These are phyloP conservation scores for Pleodorina starrii DNA, from an alignment of 139 green algal species.

Conservation along the genomic window DNA sequence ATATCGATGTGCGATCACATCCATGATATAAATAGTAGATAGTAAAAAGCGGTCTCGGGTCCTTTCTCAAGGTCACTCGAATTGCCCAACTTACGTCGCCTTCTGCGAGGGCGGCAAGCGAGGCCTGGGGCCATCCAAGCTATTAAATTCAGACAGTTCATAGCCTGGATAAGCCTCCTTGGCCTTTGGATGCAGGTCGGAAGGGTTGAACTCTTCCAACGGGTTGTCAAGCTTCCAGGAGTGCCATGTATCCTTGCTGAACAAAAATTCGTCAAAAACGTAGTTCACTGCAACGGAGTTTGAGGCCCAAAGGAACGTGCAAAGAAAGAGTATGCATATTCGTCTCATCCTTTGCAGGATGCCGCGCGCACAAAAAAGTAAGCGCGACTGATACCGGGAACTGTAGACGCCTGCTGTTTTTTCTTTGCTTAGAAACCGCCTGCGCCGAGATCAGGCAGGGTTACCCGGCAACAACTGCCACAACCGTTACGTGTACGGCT, in stretches of 20 bases:
- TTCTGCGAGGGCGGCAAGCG: background rate
- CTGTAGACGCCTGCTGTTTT: no score
- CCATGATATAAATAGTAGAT: no score
- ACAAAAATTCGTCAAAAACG: constrained; percentile 45
- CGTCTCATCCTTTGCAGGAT: background rate
- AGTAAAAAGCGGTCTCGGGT: background rate
- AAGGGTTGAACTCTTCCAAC: constrained; percentile 28
- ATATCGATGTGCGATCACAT: background rate
- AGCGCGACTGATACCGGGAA: no score
- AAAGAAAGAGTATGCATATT: background rate
- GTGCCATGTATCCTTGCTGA: constrained; percentile 47
- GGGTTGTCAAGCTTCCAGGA: constrained; percentile 42
- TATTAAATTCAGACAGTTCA: constrained; percentile 10
- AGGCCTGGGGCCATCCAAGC: background rate
- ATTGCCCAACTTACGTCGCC: background rate
- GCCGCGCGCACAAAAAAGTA: no score
- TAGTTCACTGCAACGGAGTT: constrained; percentile 1
- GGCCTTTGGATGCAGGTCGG: constrained; percentile 10
- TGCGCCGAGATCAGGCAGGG: no score
- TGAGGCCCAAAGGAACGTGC: background rate
- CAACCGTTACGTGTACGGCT: no score
- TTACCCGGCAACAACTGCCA: no score
- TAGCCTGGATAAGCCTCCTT: constrained; percentile 29
- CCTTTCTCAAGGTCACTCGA: background rate
- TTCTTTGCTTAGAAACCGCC: no score